A percentile compares a stretch with the other conserved stretches of the same genome.
These are phyloP conservation scores for Globisporangium nagaii DNA, from an alignment of 352 stramenopile genomes.

Conservation along the genomic window DNA sequence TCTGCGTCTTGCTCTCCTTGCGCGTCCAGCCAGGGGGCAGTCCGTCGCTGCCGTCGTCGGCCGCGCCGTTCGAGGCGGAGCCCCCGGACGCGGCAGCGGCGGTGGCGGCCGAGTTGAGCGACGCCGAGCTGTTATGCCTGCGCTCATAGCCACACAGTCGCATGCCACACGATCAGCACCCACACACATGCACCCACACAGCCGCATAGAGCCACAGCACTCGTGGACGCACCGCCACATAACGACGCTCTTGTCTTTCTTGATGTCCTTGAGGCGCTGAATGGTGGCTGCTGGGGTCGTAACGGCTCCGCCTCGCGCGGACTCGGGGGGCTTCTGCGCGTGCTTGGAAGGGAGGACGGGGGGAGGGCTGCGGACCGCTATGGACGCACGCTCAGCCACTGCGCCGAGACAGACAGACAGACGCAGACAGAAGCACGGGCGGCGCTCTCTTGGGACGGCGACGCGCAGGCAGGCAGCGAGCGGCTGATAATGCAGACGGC, in stretches of 20 bases:
- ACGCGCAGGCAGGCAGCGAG: too few relatives aligned
- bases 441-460: too few relatives aligned
- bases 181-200: background rate
- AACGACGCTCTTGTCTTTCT: slow-evolving; percentile 13
- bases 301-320: background rate
- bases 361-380: too few relatives aligned
- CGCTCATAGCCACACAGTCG: background rate
- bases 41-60: slow-evolving; percentile 20
- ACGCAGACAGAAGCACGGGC: too few relatives aligned
- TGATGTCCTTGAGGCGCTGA: slow-evolving; percentile 16
- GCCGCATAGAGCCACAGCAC: background rate
- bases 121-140: slow-evolving; percentile 16
- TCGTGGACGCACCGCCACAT: slow-evolving; percentile 9
- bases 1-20: slow-evolving; percentile 85
- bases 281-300: slow-evolving; percentile 6
- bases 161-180: background rate
- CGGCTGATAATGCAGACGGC: too few relatives aligned
- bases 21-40: slow-evolving; percentile 72
- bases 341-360: too few relatives aligned
- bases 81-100: background rate
- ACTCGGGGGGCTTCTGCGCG: too few relatives aligned
- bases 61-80: background rate
- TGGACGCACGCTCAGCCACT: too few relatives aligned
- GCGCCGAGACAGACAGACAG: too few relatives aligned
- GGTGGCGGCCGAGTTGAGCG: background rate